These are phyloP conservation scores for Diddensiella transvaalensis DNA, from an alignment of 805 yeast genomes.

Conservation along the genomic window DNA sequence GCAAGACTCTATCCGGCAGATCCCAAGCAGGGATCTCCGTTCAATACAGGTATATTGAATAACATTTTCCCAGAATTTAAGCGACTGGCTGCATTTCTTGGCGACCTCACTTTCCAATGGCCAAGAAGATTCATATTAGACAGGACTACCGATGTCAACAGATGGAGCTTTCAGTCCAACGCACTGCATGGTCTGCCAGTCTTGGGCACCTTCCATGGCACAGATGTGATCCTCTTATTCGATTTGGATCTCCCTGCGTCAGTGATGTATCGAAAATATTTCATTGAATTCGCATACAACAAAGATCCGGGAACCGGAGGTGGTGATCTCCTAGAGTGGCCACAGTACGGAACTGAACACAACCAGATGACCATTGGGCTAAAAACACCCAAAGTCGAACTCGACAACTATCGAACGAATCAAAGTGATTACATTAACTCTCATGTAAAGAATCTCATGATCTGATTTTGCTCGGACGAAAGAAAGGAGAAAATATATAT, in stretches of 20 bases:
- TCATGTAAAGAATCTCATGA: neutral
- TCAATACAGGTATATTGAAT: conserved; percentile 13
- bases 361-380: neutral
- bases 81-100: conserved; percentile 17
- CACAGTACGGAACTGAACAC: conserved; percentile 8
- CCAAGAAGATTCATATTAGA: conserved; percentile 17
- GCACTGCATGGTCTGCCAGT: conserved; percentile 8
- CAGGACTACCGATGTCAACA: conserved; percentile 6
- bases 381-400: neutral
- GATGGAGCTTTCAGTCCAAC: conserved; percentile 10
- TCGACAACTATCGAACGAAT: neutral
- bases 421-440: neutral
- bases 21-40: conserved; percentile 19
- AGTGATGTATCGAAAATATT: conserved; percentile 15
- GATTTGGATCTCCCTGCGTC: conserved; percentile 1
- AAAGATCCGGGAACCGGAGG: conserved; percentile 16
- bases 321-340: conserved; percentile 8
- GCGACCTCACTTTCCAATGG: conserved; percentile 18
- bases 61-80: conserved; percentile 16
- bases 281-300: conserved; percentile 16
- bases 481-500: too few species aligned
- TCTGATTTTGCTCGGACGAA: too few species aligned
- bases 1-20: conserved; percentile 16
- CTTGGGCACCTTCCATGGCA: conserved; percentile 17
- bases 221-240: conserved; percentile 7